Conservation (phyloP, 2,329 filamentous ascomycete species). For the Aspergillus transmontanensis region DNA sequence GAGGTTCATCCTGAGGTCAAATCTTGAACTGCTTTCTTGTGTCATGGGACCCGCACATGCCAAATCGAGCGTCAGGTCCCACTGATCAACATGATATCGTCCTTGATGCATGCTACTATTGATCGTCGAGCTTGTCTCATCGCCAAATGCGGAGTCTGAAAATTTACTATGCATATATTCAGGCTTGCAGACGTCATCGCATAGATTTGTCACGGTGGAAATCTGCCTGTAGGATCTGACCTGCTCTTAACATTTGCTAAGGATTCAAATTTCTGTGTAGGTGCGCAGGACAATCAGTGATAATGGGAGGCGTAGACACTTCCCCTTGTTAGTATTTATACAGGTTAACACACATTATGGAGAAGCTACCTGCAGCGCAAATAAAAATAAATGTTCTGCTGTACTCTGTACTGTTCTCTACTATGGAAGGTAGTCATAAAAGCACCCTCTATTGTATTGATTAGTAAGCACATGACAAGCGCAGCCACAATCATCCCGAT, state of each 20-base stretch:
- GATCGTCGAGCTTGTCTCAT: background rate
- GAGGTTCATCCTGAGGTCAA: background rate
- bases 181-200: background rate
- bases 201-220: background rate
- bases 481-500: background rate
- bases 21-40: background rate
- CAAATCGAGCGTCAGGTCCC: conserved; percentile 10
- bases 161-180: background rate
- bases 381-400: background rate
- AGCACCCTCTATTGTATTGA: background rate
- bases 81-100: conserved; percentile 16
- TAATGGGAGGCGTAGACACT: background rate
- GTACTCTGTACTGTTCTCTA: background rate
- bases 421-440: background rate
- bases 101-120: conserved; percentile 6
- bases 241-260: too few species aligned
- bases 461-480: background rate
- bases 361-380: background rate
- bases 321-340: background rate
- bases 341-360: background rate
- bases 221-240: background rate
- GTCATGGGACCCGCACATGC: conserved; percentile 10
- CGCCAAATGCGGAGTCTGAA: too few species aligned
- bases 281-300: background rate
- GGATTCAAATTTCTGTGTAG: background rate